A percentile compares a stretch with the other conserved stretches of the same genome.
Conservation (phyloP, 192 early-diverging fungal genomes). For the Backusella tarrabulga region DNA sequence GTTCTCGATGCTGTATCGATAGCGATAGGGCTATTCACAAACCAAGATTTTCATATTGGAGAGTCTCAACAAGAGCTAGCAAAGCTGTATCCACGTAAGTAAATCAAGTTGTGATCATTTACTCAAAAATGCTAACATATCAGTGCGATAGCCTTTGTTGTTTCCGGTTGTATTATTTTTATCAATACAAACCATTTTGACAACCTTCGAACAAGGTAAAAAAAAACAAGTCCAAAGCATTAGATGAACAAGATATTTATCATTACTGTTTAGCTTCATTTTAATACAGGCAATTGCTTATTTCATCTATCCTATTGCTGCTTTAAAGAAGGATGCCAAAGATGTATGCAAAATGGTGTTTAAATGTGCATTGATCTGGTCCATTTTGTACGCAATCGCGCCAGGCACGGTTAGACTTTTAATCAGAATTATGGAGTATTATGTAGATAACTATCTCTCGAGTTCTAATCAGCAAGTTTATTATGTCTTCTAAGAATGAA, state of each 20-base stretch:
- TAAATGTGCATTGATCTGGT: not conserved
- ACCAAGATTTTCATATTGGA: not conserved
- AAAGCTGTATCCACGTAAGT: not conserved
- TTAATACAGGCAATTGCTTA: not conserved
- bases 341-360: not conserved
- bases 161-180: not conserved
- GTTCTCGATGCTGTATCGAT: not conserved
- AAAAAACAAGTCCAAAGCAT: not conserved
- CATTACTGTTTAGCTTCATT: not conserved
- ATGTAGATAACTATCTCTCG: not conserved
- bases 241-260: not conserved
- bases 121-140: not conserved
- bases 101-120: not conserved
- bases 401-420: not conserved
- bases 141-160: not conserved
- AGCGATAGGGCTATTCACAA: not conserved
- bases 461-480: not conserved
- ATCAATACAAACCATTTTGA: not conserved
- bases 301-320: not conserved
- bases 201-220: not conserved
- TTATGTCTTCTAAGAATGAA: not conserved
- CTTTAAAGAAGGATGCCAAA: not conserved
- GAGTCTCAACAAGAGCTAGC: not conserved
- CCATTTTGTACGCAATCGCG: not conserved
- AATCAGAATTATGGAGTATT: not conserved